Evolutionary conservation across 257 asterid genomes (phyloP).

Genomic region (Ballota nigra): DNA sequence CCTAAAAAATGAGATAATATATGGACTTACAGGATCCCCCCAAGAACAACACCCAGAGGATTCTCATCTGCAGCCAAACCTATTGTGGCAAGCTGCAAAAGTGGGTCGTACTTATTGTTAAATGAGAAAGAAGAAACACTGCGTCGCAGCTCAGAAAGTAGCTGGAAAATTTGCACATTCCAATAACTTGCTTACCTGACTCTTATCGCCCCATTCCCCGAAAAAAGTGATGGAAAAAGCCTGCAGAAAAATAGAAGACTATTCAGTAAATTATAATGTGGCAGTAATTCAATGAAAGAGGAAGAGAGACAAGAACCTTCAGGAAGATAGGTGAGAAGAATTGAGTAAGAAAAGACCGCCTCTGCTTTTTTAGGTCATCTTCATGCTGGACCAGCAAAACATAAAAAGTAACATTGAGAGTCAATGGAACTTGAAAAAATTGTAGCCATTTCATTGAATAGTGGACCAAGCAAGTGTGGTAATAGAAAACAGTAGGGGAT

Average conservation of each 20-base stretch:
- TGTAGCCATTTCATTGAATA: not conserved
- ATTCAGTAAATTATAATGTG: conserved; percentile 15
- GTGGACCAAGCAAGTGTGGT: not conserved
- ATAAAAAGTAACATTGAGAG: not conserved
- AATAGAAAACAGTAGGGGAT: not conserved
- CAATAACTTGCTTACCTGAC: conserved; percentile 54
- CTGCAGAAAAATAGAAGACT: conserved; percentile 33
- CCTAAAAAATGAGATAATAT: not conserved
- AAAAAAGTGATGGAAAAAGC: conserved; percentile 93
- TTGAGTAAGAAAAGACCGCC: conserved; percentile 62
- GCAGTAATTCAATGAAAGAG: not conserved
- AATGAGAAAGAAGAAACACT: conserved; percentile 12
- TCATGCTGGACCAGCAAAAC: conserved; percentile 44
- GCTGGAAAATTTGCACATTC: not conserved
- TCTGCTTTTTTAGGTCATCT: conserved; percentile 64
- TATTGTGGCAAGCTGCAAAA: conserved; percentile 81
- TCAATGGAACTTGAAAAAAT: not conserved
- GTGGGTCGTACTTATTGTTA: not conserved
- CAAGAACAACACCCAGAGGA: conserved; percentile 91
- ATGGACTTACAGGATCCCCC: conserved; percentile 77
- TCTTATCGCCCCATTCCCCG: conserved; percentile 96
- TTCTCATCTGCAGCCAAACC: conserved; percentile 98
- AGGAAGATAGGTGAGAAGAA: conserved; percentile 84
- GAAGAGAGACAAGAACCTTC: conserved; percentile 41
- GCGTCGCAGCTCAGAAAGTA: not conserved